A percentile compares a stretch with the other conserved stretches of the same genome.
phyloP scores from a whole-genome alignment of 305 asterid genomes.

The Petunia hybrid region DNA sequence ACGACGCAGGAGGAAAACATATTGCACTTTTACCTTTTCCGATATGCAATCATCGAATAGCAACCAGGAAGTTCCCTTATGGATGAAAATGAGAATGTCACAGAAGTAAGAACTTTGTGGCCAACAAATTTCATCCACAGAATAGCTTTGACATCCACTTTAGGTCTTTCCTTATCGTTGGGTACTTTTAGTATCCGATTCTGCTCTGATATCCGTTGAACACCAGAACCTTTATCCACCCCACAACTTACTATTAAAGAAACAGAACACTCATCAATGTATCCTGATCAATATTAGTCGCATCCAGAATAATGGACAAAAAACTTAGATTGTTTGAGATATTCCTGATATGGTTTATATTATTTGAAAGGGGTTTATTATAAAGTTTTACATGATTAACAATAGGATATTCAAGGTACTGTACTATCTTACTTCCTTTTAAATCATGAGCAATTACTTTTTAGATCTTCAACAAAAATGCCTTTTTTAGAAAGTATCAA shows the following conservation, averaged over 20 bases:
- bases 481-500: constrained; percentile 9
- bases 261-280: constrained; percentile 24
- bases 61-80: constrained; percentile 14
- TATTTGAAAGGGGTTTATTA: not conserved
- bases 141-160: constrained; percentile 5
- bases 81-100: not conserved
- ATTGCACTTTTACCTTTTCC: constrained; percentile 31
- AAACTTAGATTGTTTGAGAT: constrained; percentile 14
- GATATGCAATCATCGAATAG: constrained; percentile 4
- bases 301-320: constrained; percentile 5
- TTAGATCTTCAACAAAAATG: constrained; percentile 25
- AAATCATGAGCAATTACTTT: constrained; percentile 17
- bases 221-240: constrained; percentile 29
- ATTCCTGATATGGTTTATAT: constrained; percentile 13
- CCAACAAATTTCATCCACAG: constrained; percentile 27
- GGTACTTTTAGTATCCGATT: constrained; percentile 26
- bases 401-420: constrained; percentile 28
- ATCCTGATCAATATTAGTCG: constrained; percentile 10
- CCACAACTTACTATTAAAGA: constrained; percentile 14
- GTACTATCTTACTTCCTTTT: constrained; percentile 17
- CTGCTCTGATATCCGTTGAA: constrained; percentile 28
- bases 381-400: not conserved
- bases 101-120: constrained; percentile 25
- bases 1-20: constrained; percentile 6
- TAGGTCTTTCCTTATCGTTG: constrained; percentile 20